A percentile compares a stretch with the other conserved stretches of the same genome.
Conservation (phyloP, 306 rosid genomes). For the Aeschynomene evenia region DNA sequence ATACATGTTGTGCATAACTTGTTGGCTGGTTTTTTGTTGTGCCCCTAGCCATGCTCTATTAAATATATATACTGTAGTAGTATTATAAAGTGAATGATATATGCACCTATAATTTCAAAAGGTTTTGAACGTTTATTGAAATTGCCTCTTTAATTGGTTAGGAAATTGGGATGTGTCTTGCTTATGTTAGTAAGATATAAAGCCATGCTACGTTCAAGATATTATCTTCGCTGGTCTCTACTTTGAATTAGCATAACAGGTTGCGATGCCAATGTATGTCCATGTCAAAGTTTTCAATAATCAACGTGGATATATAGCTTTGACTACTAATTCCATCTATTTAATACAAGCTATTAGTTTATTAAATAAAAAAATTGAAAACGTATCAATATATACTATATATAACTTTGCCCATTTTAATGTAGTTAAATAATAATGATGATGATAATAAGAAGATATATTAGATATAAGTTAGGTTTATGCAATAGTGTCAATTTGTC, state of each 20-base stretch:
- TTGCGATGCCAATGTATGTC: background rate
- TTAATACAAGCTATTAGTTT: background rate
- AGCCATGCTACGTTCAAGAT: background rate
- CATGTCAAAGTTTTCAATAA: background rate
- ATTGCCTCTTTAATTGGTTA: background rate
- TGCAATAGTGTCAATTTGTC: background rate
- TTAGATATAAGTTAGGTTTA: background rate
- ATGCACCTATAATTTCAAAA: background rate
- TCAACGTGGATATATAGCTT: background rate
- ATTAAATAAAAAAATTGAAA: background rate
- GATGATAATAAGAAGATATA: too few relatives aligned
- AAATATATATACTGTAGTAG: too few relatives aligned
- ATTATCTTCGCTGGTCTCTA: background rate
- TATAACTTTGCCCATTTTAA: background rate
- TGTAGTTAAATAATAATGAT: background rate
- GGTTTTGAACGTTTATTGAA: background rate
- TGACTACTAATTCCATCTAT: background rate
- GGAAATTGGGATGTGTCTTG: background rate
- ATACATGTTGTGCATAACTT: too few relatives aligned
- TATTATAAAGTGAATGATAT: background rate
- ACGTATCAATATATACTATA: background rate
- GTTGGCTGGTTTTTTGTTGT: too few relatives aligned
- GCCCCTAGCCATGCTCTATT: too few relatives aligned
- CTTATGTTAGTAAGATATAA: background rate
- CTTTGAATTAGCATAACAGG: background rate